Conservation (phyloP, 23 red algal species). For the Gracilaria vermiculophylla region DNA sequence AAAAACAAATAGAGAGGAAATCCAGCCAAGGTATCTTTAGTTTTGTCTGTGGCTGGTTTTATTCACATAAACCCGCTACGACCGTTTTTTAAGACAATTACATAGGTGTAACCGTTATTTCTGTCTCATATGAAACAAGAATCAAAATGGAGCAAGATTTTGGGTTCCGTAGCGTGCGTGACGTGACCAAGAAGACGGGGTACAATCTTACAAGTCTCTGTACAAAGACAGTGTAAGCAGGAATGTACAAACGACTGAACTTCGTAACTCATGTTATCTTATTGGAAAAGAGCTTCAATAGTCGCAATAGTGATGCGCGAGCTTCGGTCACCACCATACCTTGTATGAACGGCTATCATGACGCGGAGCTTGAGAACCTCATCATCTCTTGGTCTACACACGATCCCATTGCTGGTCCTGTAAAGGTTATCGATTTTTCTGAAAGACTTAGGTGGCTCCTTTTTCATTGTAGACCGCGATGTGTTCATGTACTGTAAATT, state of each 20-base stretch:
- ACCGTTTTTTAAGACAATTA: conserved; percentile 35
- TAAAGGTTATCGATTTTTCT: background rate
- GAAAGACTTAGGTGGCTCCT: background rate
- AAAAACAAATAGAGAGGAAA: background rate
- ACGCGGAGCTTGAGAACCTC: background rate
- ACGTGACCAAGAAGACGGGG: conserved; percentile 1
- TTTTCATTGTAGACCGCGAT: background rate
- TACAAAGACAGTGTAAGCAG: conserved; percentile 10
- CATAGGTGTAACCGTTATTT: background rate
- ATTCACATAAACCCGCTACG: conserved; percentile 13
- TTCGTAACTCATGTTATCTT: background rate
- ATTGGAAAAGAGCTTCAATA: background rate
- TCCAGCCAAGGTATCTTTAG: background rate
- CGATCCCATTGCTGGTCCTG: background rate
- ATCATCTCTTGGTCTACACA: background rate
- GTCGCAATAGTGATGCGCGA: background rate
- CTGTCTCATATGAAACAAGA: background rate
- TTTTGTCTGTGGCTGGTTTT: background rate
- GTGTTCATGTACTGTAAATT: background rate
- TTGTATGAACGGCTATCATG: background rate
- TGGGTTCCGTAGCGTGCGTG: background rate
- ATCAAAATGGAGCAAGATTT: conserved; percentile 11
- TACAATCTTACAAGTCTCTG: background rate
- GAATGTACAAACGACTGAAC: background rate
- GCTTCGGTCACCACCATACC: background rate